Base-by-base conservation (phyloP, 2,329 filamentous ascomycete species). In the Botryotinia narcissicola region DNA sequence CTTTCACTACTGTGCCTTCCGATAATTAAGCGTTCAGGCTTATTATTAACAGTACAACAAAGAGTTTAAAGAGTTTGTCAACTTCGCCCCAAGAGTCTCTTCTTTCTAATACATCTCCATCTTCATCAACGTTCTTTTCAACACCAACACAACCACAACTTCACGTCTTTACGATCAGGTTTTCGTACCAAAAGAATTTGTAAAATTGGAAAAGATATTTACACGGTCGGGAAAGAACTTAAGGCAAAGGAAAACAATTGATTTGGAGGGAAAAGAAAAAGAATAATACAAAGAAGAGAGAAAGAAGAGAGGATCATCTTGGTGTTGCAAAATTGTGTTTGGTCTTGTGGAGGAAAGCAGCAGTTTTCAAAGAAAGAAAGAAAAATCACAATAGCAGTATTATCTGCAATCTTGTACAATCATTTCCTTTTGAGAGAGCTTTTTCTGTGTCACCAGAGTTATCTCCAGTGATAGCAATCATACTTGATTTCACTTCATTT, bases 401-500 rank as follows among this genome's bases (percentile, higher is more conserved):
- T 71, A 67, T 57, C 78, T 81, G 79, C 79, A 78, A 78, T 81
- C 80, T 80, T 81, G 80, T 81, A 81, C 78, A 57, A 81, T 80
- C 78, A 77, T 80, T 80, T 79, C 76, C 73, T 78, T 80, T 76
- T 75, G 35, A 69, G 66, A 78, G 75, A 77, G 75, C 75, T 79
- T 79, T 75, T 73, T 78, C 78, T 75, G 73, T 79, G 74, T 77
- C 76, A 78, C 76, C 70, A 79, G 77, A 78, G 76, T 77, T 80
- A 78, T 78, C 77, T 78, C 75, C 75, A 79, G 79, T 79, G 79
- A 79, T 80, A 76, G 79, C 79, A 81, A 81, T 81, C 80, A 81
- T 79, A 81, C 79, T 80, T 81, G 79, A 79, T 79, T 81, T 79
- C 76, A 79, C 78, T 76, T 81, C 80, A 79, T 80, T 81, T 79